A percentile compares a stretch with the other conserved stretches of the same genome.
Conservation (phyloP, 306 rosid species). For the Quercus engelmannii region DNA sequence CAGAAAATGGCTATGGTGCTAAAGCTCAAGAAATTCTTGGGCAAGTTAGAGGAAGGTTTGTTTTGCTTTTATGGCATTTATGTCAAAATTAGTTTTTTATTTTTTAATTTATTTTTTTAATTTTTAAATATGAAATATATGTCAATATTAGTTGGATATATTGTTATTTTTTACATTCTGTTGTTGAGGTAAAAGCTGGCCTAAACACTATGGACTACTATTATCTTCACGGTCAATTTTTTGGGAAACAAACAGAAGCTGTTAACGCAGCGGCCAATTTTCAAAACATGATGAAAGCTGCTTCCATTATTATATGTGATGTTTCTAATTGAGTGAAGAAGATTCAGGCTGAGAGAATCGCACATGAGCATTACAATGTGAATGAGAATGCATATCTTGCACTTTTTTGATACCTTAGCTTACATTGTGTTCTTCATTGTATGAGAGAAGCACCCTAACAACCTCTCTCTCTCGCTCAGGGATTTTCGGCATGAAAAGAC, state of each 20-base stretch:
- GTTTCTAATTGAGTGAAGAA: neutral
- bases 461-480: slow-evolving; percentile 34
- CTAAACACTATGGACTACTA: neutral
- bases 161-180: neutral
- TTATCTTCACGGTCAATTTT: neutral
- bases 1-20: slow-evolving; percentile 89
- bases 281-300: neutral
- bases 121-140: neutral
- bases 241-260: neutral
- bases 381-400: neutral
- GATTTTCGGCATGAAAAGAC: slow-evolving; percentile 97
- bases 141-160: neutral
- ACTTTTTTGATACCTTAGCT: neutral
- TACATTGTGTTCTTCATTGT: neutral
- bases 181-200: neutral
- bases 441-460: neutral
- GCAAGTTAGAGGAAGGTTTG: slow-evolving; percentile 92
- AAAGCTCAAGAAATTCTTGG: slow-evolving; percentile 94
- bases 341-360: neutral
- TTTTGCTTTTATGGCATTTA: neutral
- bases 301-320: neutral
- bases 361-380: neutral
- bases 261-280: neutral
- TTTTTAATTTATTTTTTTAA: too few relatives aligned
- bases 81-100: neutral